Evolutionary conservation across 495 filamentous ascomycete species (phyloP).

Genomic region (Lichenothelia convexa): DNA sequence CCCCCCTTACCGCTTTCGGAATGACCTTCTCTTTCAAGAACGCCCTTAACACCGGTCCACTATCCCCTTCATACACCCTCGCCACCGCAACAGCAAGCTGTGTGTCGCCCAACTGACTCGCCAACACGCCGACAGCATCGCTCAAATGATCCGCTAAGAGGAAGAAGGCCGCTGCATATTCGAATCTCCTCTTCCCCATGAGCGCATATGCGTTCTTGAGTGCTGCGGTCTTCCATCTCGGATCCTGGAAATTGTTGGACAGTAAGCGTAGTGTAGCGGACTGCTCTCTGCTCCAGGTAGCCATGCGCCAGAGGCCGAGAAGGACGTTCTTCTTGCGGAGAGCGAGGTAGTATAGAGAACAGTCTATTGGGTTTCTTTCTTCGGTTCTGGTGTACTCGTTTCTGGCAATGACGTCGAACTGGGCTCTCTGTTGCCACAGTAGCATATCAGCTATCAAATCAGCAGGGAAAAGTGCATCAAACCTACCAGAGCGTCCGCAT

Average conservation of each 20-base stretch:
- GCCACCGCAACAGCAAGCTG: conserved; percentile 85
- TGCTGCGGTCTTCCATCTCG: conserved; percentile 75
- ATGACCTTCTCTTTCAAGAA: conserved; percentile 69
- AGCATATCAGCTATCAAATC: neutral
- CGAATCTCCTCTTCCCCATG: conserved; percentile 77
- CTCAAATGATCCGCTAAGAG: conserved; percentile 69
- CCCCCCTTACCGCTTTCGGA: conserved; percentile 54
- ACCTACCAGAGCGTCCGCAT: conserved; percentile 55
- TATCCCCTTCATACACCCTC: conserved; percentile 75
- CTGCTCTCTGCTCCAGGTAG: conserved; percentile 78
- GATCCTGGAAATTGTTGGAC: conserved; percentile 70
- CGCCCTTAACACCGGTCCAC: conserved; percentile 50
- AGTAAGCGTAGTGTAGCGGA: conserved; percentile 54
- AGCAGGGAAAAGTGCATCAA: neutral
- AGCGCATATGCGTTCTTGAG: conserved; percentile 96
- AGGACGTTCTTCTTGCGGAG: conserved; percentile 90
- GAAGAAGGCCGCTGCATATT: conserved; percentile 95
- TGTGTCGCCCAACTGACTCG: conserved; percentile 67
- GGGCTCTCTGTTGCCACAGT: conserved; percentile 35
- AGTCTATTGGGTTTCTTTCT: conserved; percentile 83
- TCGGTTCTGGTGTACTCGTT: conserved; percentile 85
- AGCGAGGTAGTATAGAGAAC: conserved; percentile 79
- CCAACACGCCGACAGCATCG: conserved; percentile 70
- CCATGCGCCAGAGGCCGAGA: conserved; percentile 90
- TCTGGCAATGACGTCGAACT: conserved; percentile 77